Conservation (phyloP, 2,329 filamentous ascomycete species). For the Cryphonectria carpinicola region DNA sequence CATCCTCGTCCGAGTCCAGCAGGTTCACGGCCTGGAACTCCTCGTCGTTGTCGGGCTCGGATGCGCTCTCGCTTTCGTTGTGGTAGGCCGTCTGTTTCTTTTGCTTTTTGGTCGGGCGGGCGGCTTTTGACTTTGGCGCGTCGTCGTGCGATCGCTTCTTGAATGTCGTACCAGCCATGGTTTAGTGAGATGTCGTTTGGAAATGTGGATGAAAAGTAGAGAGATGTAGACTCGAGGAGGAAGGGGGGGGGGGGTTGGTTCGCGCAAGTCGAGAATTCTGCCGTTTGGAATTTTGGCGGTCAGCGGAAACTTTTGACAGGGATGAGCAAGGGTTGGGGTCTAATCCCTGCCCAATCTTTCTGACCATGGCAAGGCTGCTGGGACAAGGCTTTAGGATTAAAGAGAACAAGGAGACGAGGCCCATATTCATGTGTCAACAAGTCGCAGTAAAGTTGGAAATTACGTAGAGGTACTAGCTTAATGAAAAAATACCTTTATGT, state of each 20-base stretch:
- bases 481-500: no score
- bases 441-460: not conserved
- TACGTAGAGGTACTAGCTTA: no score
- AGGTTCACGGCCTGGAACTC: slow-evolving; percentile 57
- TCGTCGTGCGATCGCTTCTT: slow-evolving; percentile 42
- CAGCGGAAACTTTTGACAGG: not conserved
- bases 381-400: not conserved
- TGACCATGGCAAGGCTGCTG: slow-evolving; percentile 3
- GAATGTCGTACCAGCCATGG: slow-evolving; percentile 37
- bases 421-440: not conserved
- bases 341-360: not conserved
- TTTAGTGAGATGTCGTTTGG: not conserved
- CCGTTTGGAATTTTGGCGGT: slow-evolving; percentile 15
- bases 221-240: not conserved
- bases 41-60: slow-evolving; percentile 38
- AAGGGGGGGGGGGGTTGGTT: not conserved
- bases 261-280: slow-evolving; percentile 9
- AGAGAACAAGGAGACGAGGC: not conserved
- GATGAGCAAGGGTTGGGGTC: slow-evolving; percentile 2
- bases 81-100: slow-evolving; percentile 51
- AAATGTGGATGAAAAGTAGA: not conserved
- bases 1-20: slow-evolving; percentile 60
- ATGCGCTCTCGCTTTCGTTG: slow-evolving; percentile 52
- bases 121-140: slow-evolving; percentile 37
- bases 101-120: slow-evolving; percentile 55